Conservation (phyloP, 2,329 filamentous ascomycete species). For the Xylariaceae sp. region DNA sequence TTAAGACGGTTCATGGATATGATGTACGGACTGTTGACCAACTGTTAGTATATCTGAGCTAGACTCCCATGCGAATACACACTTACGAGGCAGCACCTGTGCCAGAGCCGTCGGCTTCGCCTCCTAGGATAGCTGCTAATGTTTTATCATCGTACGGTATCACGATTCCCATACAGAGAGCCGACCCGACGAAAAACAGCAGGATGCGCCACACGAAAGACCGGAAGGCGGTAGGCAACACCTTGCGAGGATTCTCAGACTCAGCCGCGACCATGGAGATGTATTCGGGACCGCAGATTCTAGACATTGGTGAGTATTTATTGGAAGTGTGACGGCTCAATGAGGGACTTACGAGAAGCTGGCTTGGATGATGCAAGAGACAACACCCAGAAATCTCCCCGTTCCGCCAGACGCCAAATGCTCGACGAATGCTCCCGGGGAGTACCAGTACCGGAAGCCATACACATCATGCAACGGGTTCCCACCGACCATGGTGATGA, state of each 20-base stretch:
- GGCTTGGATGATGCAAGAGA: slow-evolving; percentile 69
- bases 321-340: no score
- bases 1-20: slow-evolving; percentile 49
- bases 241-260: slow-evolving; percentile 47
- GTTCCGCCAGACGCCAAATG: slow-evolving; percentile 60
- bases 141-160: slow-evolving; percentile 54
- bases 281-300: slow-evolving; percentile 53
- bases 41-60: neutral
- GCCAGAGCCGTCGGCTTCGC: slow-evolving; percentile 43
- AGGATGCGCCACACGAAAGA: slow-evolving; percentile 59
- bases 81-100: slow-evolving; percentile 52
- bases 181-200: slow-evolving; percentile 59
- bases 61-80: neutral
- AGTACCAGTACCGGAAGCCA: slow-evolving; percentile 65
- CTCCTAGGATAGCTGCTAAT: slow-evolving; percentile 46
- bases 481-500: slow-evolving; percentile 78
- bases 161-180: slow-evolving; percentile 55
- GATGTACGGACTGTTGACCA: slow-evolving; percentile 45
- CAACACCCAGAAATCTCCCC: slow-evolving; percentile 69
- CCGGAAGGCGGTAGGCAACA: slow-evolving; percentile 57
- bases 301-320: no score
- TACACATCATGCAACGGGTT: slow-evolving; percentile 70
- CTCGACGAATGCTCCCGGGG: slow-evolving; percentile 67
- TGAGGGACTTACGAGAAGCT: slow-evolving; percentile 49
- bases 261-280: slow-evolving; percentile 42